phyloP scores from a whole-genome alignment of 169 alveolate genomes.

The Amoebophrya sp. region DNA sequence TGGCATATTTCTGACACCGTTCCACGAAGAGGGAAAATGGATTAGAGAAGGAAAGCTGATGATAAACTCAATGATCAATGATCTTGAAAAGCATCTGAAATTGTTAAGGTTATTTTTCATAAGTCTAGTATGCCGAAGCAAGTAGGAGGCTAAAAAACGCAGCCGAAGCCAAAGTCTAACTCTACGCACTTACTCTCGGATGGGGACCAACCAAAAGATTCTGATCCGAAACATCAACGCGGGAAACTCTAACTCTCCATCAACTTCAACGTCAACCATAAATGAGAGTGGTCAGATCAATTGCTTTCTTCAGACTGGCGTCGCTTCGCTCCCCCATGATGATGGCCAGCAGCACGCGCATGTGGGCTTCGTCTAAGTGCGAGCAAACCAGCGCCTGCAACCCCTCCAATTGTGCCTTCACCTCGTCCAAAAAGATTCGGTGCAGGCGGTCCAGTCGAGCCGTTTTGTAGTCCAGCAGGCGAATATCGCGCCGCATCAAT shows the following conservation, averaged over 20 bases:
- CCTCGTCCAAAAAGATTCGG: neutral
- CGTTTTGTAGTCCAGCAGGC: neutral
- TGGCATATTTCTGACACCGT: neutral
- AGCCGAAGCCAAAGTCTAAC: too few species aligned
- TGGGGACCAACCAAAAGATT: too few species aligned
- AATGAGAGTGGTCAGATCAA: neutral
- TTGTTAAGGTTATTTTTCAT: too few species aligned
- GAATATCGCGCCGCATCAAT: conserved; percentile 8
- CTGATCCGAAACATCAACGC: too few species aligned
- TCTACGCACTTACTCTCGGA: too few species aligned
- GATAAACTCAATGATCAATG: too few species aligned
- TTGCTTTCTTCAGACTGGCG: neutral
- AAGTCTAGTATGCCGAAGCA: too few species aligned
- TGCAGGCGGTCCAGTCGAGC: neutral
- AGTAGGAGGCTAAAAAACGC: too few species aligned
- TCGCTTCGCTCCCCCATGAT: neutral
- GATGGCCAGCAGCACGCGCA: neutral
- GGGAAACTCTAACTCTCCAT: too few species aligned
- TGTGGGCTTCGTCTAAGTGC: neutral
- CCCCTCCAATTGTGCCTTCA: neutral
- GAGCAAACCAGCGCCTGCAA: neutral
- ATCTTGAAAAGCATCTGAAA: too few species aligned
- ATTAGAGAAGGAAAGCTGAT: neutral
- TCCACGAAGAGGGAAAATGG: neutral
- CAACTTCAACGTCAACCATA: too few species aligned